Percentiles rank a stretch among this genome's conserved stretches.
These are phyloP conservation scores for Acacia pycnantha DNA, from an alignment of 331 rosid species.

Conservation along the genomic window DNA sequence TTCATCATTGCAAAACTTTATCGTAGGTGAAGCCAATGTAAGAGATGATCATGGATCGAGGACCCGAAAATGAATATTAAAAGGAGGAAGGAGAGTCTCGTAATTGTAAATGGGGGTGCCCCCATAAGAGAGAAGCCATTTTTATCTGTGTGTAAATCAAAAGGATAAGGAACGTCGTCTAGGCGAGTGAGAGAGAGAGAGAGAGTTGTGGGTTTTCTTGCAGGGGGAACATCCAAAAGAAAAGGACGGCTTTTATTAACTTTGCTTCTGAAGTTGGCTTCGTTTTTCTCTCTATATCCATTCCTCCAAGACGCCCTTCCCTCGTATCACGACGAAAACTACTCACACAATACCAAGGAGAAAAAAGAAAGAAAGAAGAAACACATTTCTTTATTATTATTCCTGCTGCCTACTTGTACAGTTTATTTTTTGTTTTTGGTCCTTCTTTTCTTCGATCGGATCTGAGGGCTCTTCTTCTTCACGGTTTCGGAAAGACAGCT, in stretches of 20 bases:
- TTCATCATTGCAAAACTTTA: not conserved
- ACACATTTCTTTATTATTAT: not conserved
- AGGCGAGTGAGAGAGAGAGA: not conserved
- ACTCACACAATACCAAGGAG: constrained; percentile 8
- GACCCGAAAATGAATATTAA: not conserved
- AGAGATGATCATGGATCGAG: not conserved
- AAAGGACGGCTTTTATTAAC: constrained; percentile 32
- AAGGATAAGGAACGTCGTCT: constrained; percentile 32
- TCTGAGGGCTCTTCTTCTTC: constrained; percentile 64
- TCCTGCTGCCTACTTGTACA: constrained; percentile 5
- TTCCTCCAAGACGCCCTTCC: constrained; percentile 10
- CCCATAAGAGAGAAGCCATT: not conserved
- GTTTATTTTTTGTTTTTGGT: constrained; percentile 24
- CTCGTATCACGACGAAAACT: constrained; percentile 27
- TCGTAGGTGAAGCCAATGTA: not conserved
- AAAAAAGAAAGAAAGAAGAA: not conserved
- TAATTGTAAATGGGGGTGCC: not conserved
- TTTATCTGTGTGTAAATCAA: not conserved
- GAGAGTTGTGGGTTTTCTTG: not conserved
- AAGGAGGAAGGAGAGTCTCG: not conserved
- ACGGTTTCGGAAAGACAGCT: constrained; percentile 26
- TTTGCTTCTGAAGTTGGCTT: constrained; percentile 40
- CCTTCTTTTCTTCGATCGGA: constrained; percentile 68
- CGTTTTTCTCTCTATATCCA: constrained; percentile 17
- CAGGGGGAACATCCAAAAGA: constrained; percentile 34